Evolutionary conservation across 2,329 filamentous ascomycete genomes (phyloP), one percentile per base, ranked within the genome.

Genomic region (Epichloe amarillans): DNA sequence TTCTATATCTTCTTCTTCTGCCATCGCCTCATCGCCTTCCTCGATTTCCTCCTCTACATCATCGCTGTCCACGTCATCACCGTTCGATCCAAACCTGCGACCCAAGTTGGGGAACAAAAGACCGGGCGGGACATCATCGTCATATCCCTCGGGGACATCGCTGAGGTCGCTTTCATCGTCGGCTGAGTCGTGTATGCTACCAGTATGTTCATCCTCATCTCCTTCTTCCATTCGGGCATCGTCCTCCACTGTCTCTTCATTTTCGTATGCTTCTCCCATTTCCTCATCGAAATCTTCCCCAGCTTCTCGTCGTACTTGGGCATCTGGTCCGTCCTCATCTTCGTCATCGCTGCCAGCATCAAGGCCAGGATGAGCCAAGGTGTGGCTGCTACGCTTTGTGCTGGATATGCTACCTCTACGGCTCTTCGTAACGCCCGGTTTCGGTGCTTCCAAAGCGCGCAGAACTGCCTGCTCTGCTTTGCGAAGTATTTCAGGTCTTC

Each of bases 131-230:
- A 75, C 72, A 40, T 81, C 75, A 43, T 80, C 75, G 48, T 82
- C 76, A 51, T 78, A 79, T 40, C 74, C 76, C 4, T 75, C 66
- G 26, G 79, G 72, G 4, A 82, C 75, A 54, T 86, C 83, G 49
- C 80, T 85, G 0, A 86, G 69, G 54, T 85, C 82, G 59, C 81
- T 85, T 62, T 86, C 82, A 50, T 84, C 80, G 54, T 85, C 82
- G 0, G 78, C 82, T 40, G 76, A 82, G 53, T 84, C 80, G 53
- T 82, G 77, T 7, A 82, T 66, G 53, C 78, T 86, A 5, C 75
- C 77, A 0, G 74, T 52, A 15, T 62, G 62, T 39, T 62, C 61
- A 36, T 61, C 60, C 21, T 63, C 58, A 37, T 59, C 56, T 45
- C 58, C 60, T 54, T 55, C 62, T 48, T 53, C 64, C 62, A 53